Base-by-base conservation (phyloP, 768 basidiomycete genomes). In the Lactifluus pinguis region DNA sequence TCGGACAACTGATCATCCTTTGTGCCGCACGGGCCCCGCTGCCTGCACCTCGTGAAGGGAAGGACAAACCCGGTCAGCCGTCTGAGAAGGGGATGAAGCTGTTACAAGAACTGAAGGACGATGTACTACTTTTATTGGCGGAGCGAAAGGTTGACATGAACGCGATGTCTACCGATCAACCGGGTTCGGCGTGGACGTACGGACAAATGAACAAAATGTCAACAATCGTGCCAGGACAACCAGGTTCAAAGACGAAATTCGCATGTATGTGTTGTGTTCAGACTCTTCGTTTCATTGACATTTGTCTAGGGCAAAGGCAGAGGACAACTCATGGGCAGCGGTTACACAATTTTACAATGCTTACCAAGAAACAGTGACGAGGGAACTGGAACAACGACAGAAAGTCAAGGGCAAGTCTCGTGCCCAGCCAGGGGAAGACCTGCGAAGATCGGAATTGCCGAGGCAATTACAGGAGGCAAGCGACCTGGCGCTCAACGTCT, bases 1-100 rank as follows among this genome's bases (percentile, higher is more conserved):
- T n/a, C n/a, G 80, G 87, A 1, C 86, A 88, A 66, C 76, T 91
- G 1, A 75, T 91, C 17, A 82, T 85, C 42, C 89, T 89, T 86
- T 85, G 86, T 64, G 76, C 88, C 0, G 79, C 84, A 7, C 84
- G 89, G 5, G 83, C 86, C 1, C 72, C 30, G 63, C 73, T 45
- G 53, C 74, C 58, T 4, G 66, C 72, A 8, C 69, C 74, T 5
- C 67, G 68, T 25, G 69, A 76, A 52, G 70, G 75, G 62, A 74
- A 76, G 64, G 76, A 77, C 34, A 76, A 76, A 54, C 70, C 85
- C 8, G 74, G 76, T 17, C 73, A 87, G 13, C 79, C 82, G 14
- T 72, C 74, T 1, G 72, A 77, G 53, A 81, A 74, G 14, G 72
- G 59, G 6, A 10, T 72, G 4, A 71, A 75, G 29, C 65, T 79